Base-by-base conservation (phyloP, 2,329 filamentous ascomycete genomes). In the Pseudogymnoascus sp. region DNA sequence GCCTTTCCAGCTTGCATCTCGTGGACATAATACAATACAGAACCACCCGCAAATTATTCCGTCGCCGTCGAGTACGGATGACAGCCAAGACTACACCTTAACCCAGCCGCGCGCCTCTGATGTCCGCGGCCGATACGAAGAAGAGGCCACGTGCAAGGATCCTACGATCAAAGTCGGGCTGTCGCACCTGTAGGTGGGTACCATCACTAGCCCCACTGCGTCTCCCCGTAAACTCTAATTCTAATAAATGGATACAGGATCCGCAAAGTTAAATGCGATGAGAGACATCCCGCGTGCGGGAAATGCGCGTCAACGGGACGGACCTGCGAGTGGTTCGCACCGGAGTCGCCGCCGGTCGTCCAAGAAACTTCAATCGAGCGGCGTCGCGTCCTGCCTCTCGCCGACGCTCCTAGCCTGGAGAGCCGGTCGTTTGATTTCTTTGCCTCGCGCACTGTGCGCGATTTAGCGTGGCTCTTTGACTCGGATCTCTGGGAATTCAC, bases 251-350 rank as follows among this genome's bases (percentile, higher is more conserved):
- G 14, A 18, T 55, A 33, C 25, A 55, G 45, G 45, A 33, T 55
- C 45, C 45, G 45, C n/a, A 55, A 55, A 31, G 49, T 66, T 21
- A 65, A 63, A 49, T 66, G 65, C 41, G 65, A 66, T 41, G 64
- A 66, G 43, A 31, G 61, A 11, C 62, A 61, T 9, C 65, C 65
- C 7, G 11, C 18, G 2, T 66, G 65, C 45, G 31, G 40, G 12
- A 41, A 61, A 45, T 66, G 65, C 35, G 62, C 63, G 25, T 55
- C 45, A 1, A 55, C 45, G 5, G 45, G 25, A 6, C 45, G 45
- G 45, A 18, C n/a, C 14, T 55, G 45, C n/a, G 25, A 55, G n/a
- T 55, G 45, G 45, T 55, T 55, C 25, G 8, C 45, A 7, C 25
- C 25, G 3, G 45, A 55, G 8, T 18, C 45, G 25, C 25, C 25